A percentile compares a stretch with the other conserved stretches of the same genome.
These are phyloP conservation scores for Penicillium cosmopolitanum DNA, from an alignment of 495 filamentous ascomycete genomes.

Conservation along the genomic window DNA sequence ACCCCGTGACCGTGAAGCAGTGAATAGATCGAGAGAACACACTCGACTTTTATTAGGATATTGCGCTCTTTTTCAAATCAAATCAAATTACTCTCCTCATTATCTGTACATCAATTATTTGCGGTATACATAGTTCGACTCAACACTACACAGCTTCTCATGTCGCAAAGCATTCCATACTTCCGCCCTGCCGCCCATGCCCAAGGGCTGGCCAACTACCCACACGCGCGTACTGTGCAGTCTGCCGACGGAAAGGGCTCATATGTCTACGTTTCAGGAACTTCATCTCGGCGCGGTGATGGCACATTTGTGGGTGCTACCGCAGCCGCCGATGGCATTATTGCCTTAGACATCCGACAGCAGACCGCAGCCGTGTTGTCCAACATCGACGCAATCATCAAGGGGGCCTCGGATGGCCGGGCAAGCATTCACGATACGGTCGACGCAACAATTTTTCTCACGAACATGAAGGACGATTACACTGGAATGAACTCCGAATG, in stretches of 20 bases:
- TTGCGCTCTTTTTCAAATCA: too few species aligned
- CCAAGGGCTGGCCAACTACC: slow-evolving; percentile 37
- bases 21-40: too few species aligned
- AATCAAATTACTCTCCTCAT: neutral
- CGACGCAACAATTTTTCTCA: slow-evolving; percentile 37
- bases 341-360: slow-evolving; percentile 31
- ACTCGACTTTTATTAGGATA: too few species aligned
- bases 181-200: slow-evolving; percentile 33
- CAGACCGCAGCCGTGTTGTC: slow-evolving; percentile 38
- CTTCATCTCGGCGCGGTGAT: slow-evolving; percentile 29
- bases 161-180: slow-evolving; percentile 33
- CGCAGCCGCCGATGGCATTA: slow-evolving; percentile 28
- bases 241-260: slow-evolving; percentile 15
- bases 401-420: slow-evolving; percentile 32
- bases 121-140: neutral
- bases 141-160: slow-evolving; percentile 1
- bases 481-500: slow-evolving; percentile 43
- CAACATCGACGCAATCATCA: slow-evolving; percentile 37
- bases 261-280: slow-evolving; percentile 40
- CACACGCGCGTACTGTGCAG: slow-evolving; percentile 34
- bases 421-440: slow-evolving; percentile 34
- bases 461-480: slow-evolving; percentile 35
- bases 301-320: slow-evolving; percentile 34
- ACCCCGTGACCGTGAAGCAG: too few species aligned
- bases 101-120: neutral